Conservation (phyloP, 352 stramenopile genomes). For the Elongisporangium undulatum region DNA sequence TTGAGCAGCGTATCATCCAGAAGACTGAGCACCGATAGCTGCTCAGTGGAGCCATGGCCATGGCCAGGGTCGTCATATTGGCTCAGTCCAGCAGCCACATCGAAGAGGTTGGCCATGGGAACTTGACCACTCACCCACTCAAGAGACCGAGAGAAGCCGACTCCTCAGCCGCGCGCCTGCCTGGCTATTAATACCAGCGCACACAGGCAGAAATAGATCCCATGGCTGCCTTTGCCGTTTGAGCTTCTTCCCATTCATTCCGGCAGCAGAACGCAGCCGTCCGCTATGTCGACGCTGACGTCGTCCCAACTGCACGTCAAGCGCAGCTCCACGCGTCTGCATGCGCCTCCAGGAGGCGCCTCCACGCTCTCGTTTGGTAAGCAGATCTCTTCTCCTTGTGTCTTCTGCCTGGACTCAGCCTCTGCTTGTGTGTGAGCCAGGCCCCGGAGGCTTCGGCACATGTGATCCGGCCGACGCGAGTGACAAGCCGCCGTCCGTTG, state of each 20-base stretch:
- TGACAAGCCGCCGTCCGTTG: slow-evolving; percentile 10
- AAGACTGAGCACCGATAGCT: slow-evolving; percentile 30
- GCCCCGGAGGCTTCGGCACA: slow-evolving; percentile 46
- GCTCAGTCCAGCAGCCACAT: slow-evolving; percentile 45
- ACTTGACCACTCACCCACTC: not conserved
- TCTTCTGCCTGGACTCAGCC: not conserved
- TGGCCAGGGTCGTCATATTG: slow-evolving; percentile 22
- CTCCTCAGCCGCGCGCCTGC: too few species aligned
- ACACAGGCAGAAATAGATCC: not conserved
- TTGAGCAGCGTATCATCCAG: slow-evolving; percentile 47
- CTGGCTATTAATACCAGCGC: not conserved
- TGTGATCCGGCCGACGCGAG: slow-evolving; percentile 17
- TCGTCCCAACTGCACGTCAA: slow-evolving; percentile 72
- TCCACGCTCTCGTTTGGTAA: slow-evolving; percentile 72
- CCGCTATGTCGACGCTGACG: slow-evolving; percentile 69
- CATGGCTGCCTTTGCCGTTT: not conserved
- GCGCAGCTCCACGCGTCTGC: slow-evolving; percentile 70
- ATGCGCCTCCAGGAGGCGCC: slow-evolving; percentile 54
- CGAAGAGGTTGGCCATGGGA: slow-evolving; percentile 53
- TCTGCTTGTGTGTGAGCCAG: slow-evolving; percentile 8
- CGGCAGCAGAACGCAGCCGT: slow-evolving; percentile 1
- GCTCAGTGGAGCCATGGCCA: not conserved
- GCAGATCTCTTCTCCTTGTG: not conserved
- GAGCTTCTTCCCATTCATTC: slow-evolving; percentile 7
- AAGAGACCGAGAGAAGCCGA: too few species aligned